Evolutionary conservation across 805 yeast species (phyloP), one percentile per base, ranked within the genome.

Genomic region (Wickerhamiella sergipiensis): DNA sequence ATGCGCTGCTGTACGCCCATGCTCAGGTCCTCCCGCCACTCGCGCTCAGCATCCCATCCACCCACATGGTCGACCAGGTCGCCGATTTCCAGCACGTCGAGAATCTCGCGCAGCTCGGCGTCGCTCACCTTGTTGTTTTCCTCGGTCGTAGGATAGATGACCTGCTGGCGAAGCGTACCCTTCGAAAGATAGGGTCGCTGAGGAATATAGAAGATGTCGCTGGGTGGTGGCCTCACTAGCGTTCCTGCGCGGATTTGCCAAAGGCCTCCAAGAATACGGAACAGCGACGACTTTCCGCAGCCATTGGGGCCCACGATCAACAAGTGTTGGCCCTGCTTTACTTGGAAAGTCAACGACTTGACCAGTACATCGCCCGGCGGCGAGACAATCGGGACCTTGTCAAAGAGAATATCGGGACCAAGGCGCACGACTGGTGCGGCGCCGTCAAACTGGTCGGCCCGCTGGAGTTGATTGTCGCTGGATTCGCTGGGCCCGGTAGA

Each of bases 221-320:
- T 76, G 3, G 77, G 69, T 43, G 73, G 72, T 6, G 95, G 95
- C 24, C 85, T 77, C 6, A 75, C 75, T 40, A 85, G 74, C 22
- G 67, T 64, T 31, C 77, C 77, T 31, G 70, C 67, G 45, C 75
- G 71, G 19, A 88, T 81, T 2, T 92, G 95, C 97, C 97, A 89
- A 57, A 89, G 72, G 0, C 96, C 96, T 50, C 97, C 96, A 46
- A 89, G 74, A 60, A 89, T 78, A 62, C 97, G 77, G 66, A 89
- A 89, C 52, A 89, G 70, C 0, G 97, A 89, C 0, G 96, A 88
- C 67, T 89, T 89, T 24, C 97, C 97, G 55, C 95, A 85, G 1
- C 97, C 97, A 62, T 89, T 89, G 13, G 97, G 97, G 0, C 97
- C 97, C 9, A 90, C 88, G 63, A 89, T 88, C 49, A 89, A 72